Percentiles rank a stretch among this genome's conserved stretches.
Evolutionary conservation across 1,139 yeast species (phyloP).

Genomic region (Starmera stellimalicola): DNA sequence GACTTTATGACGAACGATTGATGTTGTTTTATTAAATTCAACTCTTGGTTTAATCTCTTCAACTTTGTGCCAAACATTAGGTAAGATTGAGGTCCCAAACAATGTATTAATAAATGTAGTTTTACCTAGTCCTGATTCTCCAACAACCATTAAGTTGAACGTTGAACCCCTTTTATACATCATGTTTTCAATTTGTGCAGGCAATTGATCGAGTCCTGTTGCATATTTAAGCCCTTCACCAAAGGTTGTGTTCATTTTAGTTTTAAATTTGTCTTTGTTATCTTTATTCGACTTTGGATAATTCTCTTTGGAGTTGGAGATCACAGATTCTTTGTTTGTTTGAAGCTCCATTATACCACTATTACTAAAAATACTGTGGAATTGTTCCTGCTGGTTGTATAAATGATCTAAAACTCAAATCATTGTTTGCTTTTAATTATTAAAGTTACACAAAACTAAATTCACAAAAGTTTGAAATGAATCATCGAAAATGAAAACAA

Average conservation of each 20-base stretch:
- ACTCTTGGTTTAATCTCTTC: slow-evolving; percentile 7
- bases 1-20: slow-evolving; percentile 30
- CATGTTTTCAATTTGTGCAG: slow-evolving; percentile 20
- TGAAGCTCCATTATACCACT: no score
- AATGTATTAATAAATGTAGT: slow-evolving; percentile 52
- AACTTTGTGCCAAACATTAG: slow-evolving; percentile 15
- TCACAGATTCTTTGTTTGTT: not conserved
- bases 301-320: not conserved
- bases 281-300: not conserved
- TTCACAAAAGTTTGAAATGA: no score
- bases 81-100: slow-evolving; percentile 26
- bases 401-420: no score
- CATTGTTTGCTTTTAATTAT: no score
- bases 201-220: slow-evolving; percentile 20
- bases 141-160: slow-evolving; percentile 50
- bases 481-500: not conserved
- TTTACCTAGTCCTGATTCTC: slow-evolving; percentile 47
- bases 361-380: no score
- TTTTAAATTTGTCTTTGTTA: no score
- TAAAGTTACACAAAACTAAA: no score
- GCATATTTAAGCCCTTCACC: no score
- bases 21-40: slow-evolving; percentile 23
- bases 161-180: slow-evolving; percentile 37
- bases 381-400: no score
- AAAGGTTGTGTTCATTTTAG: no score